Percentiles rank a stretch among this genome's conserved stretches.
Conservation (phyloP, 768 basidiomycete genomes). For the Tephrocybe sp. region DNA sequence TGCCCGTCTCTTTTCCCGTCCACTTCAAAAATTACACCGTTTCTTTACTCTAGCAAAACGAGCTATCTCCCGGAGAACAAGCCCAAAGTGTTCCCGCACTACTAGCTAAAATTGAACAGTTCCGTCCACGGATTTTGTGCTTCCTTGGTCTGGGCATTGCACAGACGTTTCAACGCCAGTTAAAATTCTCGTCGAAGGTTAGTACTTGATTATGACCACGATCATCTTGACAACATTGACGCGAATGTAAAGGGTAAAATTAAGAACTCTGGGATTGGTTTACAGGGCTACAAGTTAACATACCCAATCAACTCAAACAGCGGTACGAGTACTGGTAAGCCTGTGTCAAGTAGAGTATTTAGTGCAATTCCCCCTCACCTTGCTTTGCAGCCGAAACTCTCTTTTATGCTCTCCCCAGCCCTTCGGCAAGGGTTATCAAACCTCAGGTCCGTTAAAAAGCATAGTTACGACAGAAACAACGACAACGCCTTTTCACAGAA, state of each 20-base stretch:
- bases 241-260: not conserved
- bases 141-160: constrained; percentile 76
- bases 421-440: constrained; percentile 70
- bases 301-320: no score
- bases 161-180: constrained; percentile 29
- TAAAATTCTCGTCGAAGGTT: constrained; percentile 18
- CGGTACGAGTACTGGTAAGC: constrained; percentile 14
- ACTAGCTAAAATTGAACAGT: constrained; percentile 53
- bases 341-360: not conserved
- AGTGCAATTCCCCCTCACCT: not conserved
- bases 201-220: not conserved
- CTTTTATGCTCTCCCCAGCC: constrained; percentile 74
- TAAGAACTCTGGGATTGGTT: constrained; percentile 23
- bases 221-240: not conserved
- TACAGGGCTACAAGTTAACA: constrained; percentile 52
- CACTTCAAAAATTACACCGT: not conserved
- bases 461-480: not conserved
- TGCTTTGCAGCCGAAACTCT: constrained; percentile 47
- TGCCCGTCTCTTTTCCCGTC: no score
- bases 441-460: constrained; percentile 52
- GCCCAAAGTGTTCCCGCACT: constrained; percentile 51
- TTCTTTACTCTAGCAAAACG: constrained; percentile 40
- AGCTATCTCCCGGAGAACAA: constrained; percentile 54
- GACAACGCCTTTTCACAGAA: constrained; percentile 3
- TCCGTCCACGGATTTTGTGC: constrained; percentile 66